A percentile compares a stretch with the other conserved stretches of the same genome.
Conservation (phyloP, 2,329 filamentous ascomycete species). For the Pezicula carpinea region DNA sequence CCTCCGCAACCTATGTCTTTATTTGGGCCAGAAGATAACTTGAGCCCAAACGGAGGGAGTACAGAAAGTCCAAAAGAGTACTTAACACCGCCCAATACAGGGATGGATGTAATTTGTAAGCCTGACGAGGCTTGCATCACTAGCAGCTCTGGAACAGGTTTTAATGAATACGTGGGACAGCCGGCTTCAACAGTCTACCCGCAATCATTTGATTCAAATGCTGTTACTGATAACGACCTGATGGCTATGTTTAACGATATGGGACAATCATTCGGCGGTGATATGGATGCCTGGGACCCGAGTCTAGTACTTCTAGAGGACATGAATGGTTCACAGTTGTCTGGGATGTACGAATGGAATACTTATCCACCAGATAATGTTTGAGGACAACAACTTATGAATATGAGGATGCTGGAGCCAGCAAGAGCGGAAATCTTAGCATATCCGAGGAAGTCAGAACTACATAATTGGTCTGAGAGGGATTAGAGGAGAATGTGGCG, state of each 20-base stretch:
- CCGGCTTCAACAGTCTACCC: neutral
- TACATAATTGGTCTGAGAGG: too few relatives aligned
- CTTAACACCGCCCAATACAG: neutral
- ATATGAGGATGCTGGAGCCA: too few relatives aligned
- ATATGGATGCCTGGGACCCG: neutral
- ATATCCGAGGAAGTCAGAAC: too few relatives aligned
- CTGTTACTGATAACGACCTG: neutral
- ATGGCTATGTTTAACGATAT: conserved; percentile 1
- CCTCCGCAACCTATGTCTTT: conserved; percentile 3
- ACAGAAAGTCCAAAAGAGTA: too few relatives aligned
- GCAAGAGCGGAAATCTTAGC: too few relatives aligned
- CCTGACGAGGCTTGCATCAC: neutral
- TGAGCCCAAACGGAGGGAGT: neutral
- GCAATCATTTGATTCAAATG: neutral
- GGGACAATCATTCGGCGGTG: neutral
- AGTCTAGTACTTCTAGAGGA: too few relatives aligned
- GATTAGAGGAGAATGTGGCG: too few relatives aligned
- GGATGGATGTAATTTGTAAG: neutral
- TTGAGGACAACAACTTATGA: too few relatives aligned
- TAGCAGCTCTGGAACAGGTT: neutral
- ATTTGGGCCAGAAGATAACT: neutral
- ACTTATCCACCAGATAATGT: too few relatives aligned
- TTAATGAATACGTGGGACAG: neutral
- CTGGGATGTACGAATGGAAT: too few relatives aligned
- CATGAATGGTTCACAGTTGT: too few relatives aligned